phyloP scores from a whole-genome alignment of 2,329 filamentous ascomycete genomes.

The Graphilbum ipis-grandicollis region DNA sequence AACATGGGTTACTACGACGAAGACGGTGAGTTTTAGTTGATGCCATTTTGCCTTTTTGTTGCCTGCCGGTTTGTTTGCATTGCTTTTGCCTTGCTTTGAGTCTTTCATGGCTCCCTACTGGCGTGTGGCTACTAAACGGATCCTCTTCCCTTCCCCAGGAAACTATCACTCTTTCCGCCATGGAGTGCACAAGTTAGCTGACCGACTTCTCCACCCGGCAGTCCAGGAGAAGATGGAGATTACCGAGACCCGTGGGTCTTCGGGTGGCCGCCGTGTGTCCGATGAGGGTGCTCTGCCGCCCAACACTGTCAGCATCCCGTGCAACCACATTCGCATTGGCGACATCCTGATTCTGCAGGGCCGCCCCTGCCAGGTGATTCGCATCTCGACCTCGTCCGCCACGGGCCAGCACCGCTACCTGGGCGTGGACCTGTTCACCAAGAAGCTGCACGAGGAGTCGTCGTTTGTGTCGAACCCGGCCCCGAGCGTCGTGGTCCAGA shows the following conservation, averaged over 20 bases:
- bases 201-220: slow-evolving; percentile 32
- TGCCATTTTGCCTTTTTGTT: background rate
- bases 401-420: slow-evolving; percentile 99
- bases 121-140: background rate
- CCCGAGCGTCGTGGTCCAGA: slow-evolving; percentile 94
- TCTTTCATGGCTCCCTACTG: no score
- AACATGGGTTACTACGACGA: slow-evolving; percentile 53
- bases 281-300: slow-evolving; percentile 23
- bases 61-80: no score
- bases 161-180: slow-evolving; percentile 42
- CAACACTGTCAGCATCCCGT: slow-evolving; percentile 94
- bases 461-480: slow-evolving; percentile 95
- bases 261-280: slow-evolving; percentile 11
- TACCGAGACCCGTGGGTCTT: slow-evolving; percentile 26
- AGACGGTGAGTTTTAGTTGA: slow-evolving; percentile 26
- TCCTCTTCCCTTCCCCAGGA: slow-evolving; percentile 19
- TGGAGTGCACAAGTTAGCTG: slow-evolving; percentile 37
- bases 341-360: slow-evolving; percentile 98
- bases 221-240: slow-evolving; percentile 31
- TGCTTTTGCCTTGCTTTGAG: no score
- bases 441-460: slow-evolving; percentile 97
- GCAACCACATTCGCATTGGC: slow-evolving; percentile 98
- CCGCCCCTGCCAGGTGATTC: slow-evolving; percentile 98
- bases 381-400: slow-evolving; percentile 93
- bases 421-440: slow-evolving; percentile 99